These are phyloP conservation scores for Aspergillus pseudoglaucus DNA, from an alignment of 2,329 filamentous ascomycete genomes.

Conservation along the genomic window DNA sequence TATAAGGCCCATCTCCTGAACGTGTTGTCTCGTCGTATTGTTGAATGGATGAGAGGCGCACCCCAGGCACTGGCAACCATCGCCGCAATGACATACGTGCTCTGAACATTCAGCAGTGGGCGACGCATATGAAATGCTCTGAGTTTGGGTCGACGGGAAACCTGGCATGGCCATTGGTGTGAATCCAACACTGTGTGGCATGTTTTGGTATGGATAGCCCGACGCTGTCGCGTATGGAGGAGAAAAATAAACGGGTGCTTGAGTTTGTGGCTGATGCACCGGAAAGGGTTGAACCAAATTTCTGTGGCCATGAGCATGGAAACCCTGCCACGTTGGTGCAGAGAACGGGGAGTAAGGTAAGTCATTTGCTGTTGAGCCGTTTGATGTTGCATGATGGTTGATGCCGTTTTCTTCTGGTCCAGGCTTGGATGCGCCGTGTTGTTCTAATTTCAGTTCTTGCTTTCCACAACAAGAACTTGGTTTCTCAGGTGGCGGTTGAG, in stretches of 20 bases:
- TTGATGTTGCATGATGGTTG: conserved; percentile 3
- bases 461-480: conserved; percentile 26
- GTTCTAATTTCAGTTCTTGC: conserved; percentile 2
- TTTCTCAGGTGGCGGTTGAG: background rate
- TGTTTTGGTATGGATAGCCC: conserved; percentile 8
- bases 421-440: background rate
- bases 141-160: conserved; percentile 5
- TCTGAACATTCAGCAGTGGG: conserved; percentile 10
- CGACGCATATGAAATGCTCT: conserved; percentile 7
- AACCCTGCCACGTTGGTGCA: conserved; percentile 16
- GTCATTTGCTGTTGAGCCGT: conserved; percentile 4
- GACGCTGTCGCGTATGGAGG: conserved; percentile 9
- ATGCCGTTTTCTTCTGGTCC: background rate
- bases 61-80: conserved; percentile 41
- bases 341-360: conserved; percentile 12
- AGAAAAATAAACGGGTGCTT: conserved; percentile 11
- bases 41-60: conserved; percentile 44
- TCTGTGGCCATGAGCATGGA: conserved; percentile 8
- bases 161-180: conserved; percentile 11
- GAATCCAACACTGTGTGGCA: conserved; percentile 11
- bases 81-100: conserved; percentile 38
- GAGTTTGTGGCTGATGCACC: conserved; percentile 6
- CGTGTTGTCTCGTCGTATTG: conserved; percentile 38
- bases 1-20: conserved; percentile 41
- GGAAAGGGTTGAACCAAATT: conserved; percentile 12